phyloP scores from a whole-genome alignment of 768 basidiomycete species.

The Trametopsis cervina region DNA sequence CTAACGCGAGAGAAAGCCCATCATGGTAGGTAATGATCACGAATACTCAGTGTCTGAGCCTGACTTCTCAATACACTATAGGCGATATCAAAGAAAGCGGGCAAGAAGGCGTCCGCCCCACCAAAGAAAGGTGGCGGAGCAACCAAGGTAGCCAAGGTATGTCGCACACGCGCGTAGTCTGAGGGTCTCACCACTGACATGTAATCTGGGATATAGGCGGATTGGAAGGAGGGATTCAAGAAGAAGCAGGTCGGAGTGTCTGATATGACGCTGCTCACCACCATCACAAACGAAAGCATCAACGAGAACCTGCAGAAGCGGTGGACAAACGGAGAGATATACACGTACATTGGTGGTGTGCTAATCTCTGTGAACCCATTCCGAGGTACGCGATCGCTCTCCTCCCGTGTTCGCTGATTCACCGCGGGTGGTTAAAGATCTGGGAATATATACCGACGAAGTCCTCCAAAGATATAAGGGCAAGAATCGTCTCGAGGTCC shows the following conservation, averaged over 20 bases:
- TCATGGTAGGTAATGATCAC: too few relatives aligned
- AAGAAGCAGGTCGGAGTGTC: constrained; percentile 98
- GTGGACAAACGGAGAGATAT: constrained; percentile 93
- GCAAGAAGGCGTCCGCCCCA: constrained; percentile 66
- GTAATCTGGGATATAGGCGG: constrained; percentile 53
- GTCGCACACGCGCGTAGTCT: constrained; percentile 3
- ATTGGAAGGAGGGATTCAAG: constrained; percentile 99
- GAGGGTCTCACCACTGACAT: background rate
- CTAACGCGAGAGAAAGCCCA: background rate
- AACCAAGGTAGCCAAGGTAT: constrained; percentile 73
- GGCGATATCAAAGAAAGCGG: constrained; percentile 89
- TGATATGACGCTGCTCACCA: constrained; percentile 96
- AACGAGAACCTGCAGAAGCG: constrained; percentile 98
- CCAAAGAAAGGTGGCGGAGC: constrained; percentile 49
- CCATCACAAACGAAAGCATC: constrained; percentile 95
- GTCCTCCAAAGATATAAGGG: constrained; percentile 80
- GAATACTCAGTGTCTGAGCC: too few relatives aligned
- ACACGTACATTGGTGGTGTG: constrained; percentile 98
- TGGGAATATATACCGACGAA: constrained; percentile 96
- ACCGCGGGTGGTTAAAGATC: constrained; percentile 44
- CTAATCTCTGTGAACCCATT: constrained; percentile 99
- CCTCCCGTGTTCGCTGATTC: background rate
- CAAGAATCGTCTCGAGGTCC: constrained; percentile 96
- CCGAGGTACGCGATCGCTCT: constrained; percentile 47
- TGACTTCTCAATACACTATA: constrained; percentile 21